Evolutionary conservation across 192 early-diverging fungal genomes (phyloP).

Genomic region (Podila verticillata): DNA sequence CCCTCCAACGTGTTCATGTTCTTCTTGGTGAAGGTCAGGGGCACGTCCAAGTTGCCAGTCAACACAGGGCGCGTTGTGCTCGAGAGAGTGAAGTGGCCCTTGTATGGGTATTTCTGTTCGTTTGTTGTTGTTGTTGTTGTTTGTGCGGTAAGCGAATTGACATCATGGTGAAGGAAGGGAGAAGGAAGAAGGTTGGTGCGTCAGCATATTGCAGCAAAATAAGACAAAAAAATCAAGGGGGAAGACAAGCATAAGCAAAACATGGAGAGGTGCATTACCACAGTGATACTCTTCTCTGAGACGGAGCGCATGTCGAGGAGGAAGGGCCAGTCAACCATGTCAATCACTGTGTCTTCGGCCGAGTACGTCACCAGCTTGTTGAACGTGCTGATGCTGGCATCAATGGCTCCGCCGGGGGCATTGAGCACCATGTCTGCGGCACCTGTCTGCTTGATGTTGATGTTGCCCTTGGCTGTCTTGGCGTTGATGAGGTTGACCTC

Average conservation of each 20-base stretch:
- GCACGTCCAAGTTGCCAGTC: background rate
- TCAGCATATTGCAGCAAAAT: background rate
- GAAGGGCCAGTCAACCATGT: background rate
- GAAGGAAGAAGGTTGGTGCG: background rate
- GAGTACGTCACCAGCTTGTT: background rate
- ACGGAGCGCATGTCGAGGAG: background rate
- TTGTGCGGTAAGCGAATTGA: too few species aligned
- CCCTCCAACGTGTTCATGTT: conserved; percentile 1
- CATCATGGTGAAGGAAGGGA: background rate
- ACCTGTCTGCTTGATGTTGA: background rate
- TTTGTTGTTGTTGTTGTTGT: too few species aligned
- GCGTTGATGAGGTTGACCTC: background rate
- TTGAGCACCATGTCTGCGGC: background rate
- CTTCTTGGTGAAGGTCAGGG: conserved; percentile 1
- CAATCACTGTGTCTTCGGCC: background rate
- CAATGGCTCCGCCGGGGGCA: background rate
- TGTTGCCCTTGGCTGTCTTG: background rate
- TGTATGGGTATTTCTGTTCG: conserved; percentile 3
- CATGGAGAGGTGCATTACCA: background rate
- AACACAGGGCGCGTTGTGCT: background rate
- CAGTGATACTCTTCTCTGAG: background rate
- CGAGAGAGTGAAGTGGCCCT: conserved; percentile 2
- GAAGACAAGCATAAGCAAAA: background rate
- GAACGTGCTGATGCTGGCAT: background rate
- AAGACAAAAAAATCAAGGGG: background rate